Evolutionary conservation across 768 basidiomycete species (phyloP).

Genomic region (Termitomyces sp.): DNA sequence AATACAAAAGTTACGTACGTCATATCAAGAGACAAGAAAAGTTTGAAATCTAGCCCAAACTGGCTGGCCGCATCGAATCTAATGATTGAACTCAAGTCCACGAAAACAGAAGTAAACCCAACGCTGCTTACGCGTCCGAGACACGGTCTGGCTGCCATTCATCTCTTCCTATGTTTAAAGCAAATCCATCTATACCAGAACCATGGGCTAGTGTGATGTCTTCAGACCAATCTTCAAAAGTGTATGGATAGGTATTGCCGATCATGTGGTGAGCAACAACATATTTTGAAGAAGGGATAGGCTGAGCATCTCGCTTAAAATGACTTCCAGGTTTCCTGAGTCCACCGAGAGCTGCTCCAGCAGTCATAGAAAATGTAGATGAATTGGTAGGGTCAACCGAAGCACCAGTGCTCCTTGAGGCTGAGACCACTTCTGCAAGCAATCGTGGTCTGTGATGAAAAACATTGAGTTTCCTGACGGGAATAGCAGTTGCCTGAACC

Average conservation of each 20-base stretch:
- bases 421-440: neutral
- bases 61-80: constrained; percentile 53
- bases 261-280: constrained; percentile 60
- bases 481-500: constrained; percentile 6
- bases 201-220: constrained; percentile 51
- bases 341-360: neutral
- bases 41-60: constrained; percentile 52
- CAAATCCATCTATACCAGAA: constrained; percentile 63
- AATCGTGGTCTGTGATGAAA: neutral
- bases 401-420: neutral
- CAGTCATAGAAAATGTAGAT: neutral
- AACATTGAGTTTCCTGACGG: neutral
- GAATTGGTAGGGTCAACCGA: neutral
- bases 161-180: constrained; percentile 64
- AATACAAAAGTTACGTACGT: constrained; percentile 34
- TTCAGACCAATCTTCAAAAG: constrained; percentile 35
- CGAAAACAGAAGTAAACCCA: neutral
- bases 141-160: constrained; percentile 58
- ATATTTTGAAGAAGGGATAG: constrained; percentile 28
- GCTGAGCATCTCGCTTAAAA: neutral
- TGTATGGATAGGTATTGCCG: constrained; percentile 66
- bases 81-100: constrained; percentile 1
- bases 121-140: constrained; percentile 48
- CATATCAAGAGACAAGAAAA: constrained; percentile 81
- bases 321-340: neutral